Evolutionary conservation across 768 basidiomycete species (phyloP).

Genomic region (Tulasnella calospora): DNA sequence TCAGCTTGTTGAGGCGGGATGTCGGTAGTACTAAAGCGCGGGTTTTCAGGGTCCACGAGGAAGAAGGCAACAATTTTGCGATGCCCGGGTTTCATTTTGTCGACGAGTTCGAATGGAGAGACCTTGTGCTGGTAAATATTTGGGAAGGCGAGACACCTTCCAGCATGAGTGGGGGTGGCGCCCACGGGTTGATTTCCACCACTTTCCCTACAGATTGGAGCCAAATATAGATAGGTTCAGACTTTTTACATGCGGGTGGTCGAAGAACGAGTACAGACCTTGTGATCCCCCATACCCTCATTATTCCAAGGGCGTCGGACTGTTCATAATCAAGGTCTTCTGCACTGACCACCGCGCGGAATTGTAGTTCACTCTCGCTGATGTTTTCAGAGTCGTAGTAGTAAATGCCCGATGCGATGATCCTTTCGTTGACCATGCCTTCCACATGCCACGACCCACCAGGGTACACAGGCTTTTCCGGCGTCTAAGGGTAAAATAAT

Average conservation of each 20-base stretch:
- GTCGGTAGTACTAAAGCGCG: not conserved
- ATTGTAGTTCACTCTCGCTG: slow-evolving; percentile 34
- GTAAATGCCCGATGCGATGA: slow-evolving; percentile 33
- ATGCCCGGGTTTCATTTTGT: slow-evolving; percentile 21
- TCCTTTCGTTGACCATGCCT: slow-evolving; percentile 36
- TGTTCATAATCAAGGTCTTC: slow-evolving; percentile 31
- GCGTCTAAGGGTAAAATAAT: slow-evolving; percentile 29
- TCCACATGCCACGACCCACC: slow-evolving; percentile 46
- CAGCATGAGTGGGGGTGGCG: not conserved
- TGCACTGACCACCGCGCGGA: slow-evolving; percentile 32
- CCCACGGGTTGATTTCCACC: not conserved
- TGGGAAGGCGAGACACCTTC: slow-evolving; percentile 24
- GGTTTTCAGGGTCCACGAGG: slow-evolving; percentile 2
- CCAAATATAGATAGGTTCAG: not conserved
- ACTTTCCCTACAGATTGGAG: not conserved
- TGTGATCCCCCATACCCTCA: slow-evolving; percentile 45
- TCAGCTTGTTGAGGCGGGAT: slow-evolving; percentile 22
- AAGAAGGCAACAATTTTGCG: slow-evolving; percentile 26
- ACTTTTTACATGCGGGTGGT: too few species aligned
- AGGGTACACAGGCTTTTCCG: slow-evolving; percentile 44
- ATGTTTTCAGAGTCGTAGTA: slow-evolving; percentile 36
- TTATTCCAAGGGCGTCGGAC: slow-evolving; percentile 34
- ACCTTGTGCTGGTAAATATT: slow-evolving; percentile 27
- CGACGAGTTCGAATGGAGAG: slow-evolving; percentile 19
- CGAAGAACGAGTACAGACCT: not conserved